Conservation (phyloP, 371 early-diverging fungal genomes). For the Rhizopus stolonifer region DNA sequence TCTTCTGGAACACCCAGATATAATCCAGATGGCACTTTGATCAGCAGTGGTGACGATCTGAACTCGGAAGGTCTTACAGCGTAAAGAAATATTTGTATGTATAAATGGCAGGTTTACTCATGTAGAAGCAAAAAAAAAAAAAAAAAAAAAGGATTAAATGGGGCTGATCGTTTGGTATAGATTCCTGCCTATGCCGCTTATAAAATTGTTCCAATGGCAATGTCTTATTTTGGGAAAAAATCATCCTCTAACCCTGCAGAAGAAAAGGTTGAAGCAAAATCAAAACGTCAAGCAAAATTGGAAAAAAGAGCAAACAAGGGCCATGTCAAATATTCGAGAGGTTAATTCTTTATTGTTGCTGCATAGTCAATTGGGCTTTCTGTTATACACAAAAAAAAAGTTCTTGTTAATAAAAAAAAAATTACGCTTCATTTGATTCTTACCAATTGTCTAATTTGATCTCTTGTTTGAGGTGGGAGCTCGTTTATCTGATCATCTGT, state of each 20-base stretch:
- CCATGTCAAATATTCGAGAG: slow-evolving; percentile 44
- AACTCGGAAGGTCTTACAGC: slow-evolving; percentile 72
- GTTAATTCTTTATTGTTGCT: slow-evolving; percentile 16
- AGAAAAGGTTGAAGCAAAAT: slow-evolving; percentile 31
- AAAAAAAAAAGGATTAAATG: not conserved
- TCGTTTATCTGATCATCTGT: slow-evolving; percentile 56
- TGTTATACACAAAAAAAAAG: slow-evolving; percentile 10
- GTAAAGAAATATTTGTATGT: slow-evolving; percentile 38
- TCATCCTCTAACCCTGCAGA: slow-evolving; percentile 16
- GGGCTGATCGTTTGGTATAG: slow-evolving; percentile 12
- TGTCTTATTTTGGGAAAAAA: slow-evolving; percentile 48
- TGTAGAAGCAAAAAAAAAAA: too few relatives aligned
- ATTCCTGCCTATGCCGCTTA: slow-evolving; percentile 68
- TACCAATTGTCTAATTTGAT: slow-evolving; percentile 57
- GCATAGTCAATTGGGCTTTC: slow-evolving; percentile 37
- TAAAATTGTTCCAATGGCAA: slow-evolving; percentile 55
- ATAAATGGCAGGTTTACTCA: not conserved
- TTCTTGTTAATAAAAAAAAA: not conserved
- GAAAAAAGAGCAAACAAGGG: slow-evolving; percentile 59
- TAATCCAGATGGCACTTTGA: slow-evolving; percentile 55
- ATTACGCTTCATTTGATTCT: slow-evolving; percentile 1
- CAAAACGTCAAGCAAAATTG: slow-evolving; percentile 63
- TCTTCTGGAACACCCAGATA: slow-evolving; percentile 60
- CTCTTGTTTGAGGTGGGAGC: slow-evolving; percentile 53
- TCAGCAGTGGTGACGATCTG: slow-evolving; percentile 71